These are phyloP conservation scores for Tritrichomonas foetus DNA, from an alignment of 208 protist genomes.

Conservation along the genomic window DNA sequence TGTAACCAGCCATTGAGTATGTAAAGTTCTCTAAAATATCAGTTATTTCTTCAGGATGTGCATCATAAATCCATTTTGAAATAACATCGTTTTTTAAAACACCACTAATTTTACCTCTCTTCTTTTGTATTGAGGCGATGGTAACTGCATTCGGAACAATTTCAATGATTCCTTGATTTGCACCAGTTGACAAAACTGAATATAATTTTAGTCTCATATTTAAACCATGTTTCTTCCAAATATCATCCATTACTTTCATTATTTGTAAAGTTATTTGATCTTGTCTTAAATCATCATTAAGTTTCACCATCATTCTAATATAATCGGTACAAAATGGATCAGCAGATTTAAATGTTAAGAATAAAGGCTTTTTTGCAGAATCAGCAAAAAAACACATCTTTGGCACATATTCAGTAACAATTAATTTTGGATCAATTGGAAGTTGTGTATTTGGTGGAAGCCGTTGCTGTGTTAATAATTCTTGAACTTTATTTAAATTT, in stretches of 20 bases:
- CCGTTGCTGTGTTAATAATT: too few relatives aligned
- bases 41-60: background rate
- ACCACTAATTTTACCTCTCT: conserved; percentile 40
- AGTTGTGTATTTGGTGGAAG: conserved; percentile 14
- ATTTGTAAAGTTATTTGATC: conserved; percentile 63
- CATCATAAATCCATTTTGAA: conserved; percentile 41
- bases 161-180: conserved; percentile 62
- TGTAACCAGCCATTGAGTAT: conserved; percentile 62
- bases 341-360: conserved; percentile 74
- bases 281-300: conserved; percentile 64
- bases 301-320: conserved; percentile 56
- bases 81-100: conserved; percentile 37
- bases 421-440: conserved; percentile 42
- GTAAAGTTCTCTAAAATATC: conserved; percentile 55
- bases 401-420: conserved; percentile 55
- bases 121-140: conserved; percentile 44
- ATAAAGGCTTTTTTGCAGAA: conserved; percentile 77
- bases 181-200: conserved; percentile 51
- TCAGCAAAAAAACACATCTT: conserved; percentile 79
- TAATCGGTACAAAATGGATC: conserved; percentile 56
- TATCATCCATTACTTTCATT: conserved; percentile 55
- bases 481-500: too few relatives aligned
- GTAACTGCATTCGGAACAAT: conserved; percentile 62
- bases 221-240: conserved; percentile 55
- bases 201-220: conserved; percentile 51